Evolutionary conservation across 75 land plant genomes (phyloP), one percentile per base, ranked within the genome.

Genomic region (Pseudotsuga menziesii): DNA sequence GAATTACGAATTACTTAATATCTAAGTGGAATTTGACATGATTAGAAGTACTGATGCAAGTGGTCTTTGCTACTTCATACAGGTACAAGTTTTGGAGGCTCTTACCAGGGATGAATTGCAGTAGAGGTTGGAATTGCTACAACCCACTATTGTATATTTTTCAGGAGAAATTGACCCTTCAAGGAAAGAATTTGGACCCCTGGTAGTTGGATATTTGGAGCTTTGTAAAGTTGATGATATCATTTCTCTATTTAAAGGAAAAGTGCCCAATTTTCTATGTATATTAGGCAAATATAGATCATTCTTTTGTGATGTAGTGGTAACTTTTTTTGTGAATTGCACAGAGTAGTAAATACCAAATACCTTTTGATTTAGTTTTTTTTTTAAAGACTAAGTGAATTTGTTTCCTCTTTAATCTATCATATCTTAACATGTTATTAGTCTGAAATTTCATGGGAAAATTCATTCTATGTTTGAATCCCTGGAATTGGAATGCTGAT

Each of bases 81-180:
- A 73, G 74, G 74, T 73, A 55, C 74, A 73, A 55, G 74, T 73
- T 73, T 26, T 73, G 27, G 74, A 73, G 52, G 32, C 74, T 73
- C 3, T 26, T 7, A 55, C 27, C 14, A 73, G 54, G 74, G 74
- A 73, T 48, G 74, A 73, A 26, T 73, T 73, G 57, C 74, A 73
- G 23, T 57, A 73, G 57, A 54, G 74, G 74, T 54, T 73, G 56
- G 74, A 73, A 73, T 5, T 73, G 22, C 15, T 73, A 57, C 57
- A 55, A 55, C 57, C 74, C 4, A 11, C 57, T 54, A 27, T 55
- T 73, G 74, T 73, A 16, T 73, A 73, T 55, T 73, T 73, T 55
- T 54, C 57, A 48, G 57, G 57, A 12, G 29, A 73, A 4, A 23
- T 73, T 39, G 56, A 73, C 17, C 32, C 57, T 73, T 52, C 74